Evolutionary conservation across 2,329 filamentous ascomycete species (phyloP), one percentile per base, ranked within the genome.

Genomic region (Stemphylium vesicarium): DNA sequence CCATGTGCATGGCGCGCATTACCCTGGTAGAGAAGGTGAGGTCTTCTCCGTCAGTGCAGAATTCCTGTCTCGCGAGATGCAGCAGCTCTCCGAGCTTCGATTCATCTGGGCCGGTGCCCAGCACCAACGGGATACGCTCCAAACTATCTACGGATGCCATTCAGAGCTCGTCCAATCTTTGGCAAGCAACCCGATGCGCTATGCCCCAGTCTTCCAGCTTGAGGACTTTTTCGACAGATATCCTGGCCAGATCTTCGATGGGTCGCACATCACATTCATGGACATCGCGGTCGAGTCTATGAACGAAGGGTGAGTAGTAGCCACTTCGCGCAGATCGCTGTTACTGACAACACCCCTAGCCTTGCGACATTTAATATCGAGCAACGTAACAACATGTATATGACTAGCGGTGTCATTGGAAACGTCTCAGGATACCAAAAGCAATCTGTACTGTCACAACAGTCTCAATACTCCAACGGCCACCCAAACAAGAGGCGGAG

Each of bases 211-310:
- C 1, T 94, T 95, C 67, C 90, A 95, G 57, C 83, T 93, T 12
- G 91, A 95, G 60, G 90, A 95, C 69, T 96, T 96, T 74, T 93
- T 95, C 64, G 90, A 95, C 64, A 83, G 92, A 24, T 96, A 96
- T 16, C 86, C 85, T 0, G 88, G 87, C 1, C 82, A 86, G 52
- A 80, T 82, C 4, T 90, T 95, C 50, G 90, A 95, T 65, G 85
- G 89, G 1, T 87, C 89, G 1, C 90, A 92, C 67, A 80, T 94
- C 33, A 88, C 84, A 13, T 84, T 95, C 49, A 78, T 84, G 1
- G 90, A 94, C 64, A 82, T 89, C 1, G 75, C 82, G 7, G 76
- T 87, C 12, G 88, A 91, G 58, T 82, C 83, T 38, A 76, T 82
- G 2, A 79, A 84, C 12, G 85, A 89, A 63, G 78, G 81, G 48